Evolutionary conservation across 371 early-diverging fungal genomes (phyloP).

Genomic region (Mortierella sp.): DNA sequence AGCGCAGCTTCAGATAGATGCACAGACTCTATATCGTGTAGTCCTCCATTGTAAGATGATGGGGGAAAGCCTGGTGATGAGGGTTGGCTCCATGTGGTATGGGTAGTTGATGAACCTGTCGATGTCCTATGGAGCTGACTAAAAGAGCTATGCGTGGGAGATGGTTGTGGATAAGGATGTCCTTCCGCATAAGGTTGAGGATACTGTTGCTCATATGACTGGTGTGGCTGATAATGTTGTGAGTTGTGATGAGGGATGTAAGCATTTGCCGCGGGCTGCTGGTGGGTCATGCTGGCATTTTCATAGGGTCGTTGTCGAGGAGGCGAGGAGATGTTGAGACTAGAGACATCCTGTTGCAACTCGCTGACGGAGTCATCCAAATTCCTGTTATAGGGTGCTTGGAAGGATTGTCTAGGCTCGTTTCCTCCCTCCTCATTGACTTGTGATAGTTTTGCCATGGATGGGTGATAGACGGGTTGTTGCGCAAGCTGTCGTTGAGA

Average conservation of each 20-base stretch:
- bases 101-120: slow-evolving; percentile 39
- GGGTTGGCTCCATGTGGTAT: slow-evolving; percentile 47
- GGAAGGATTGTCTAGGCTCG: slow-evolving; percentile 40
- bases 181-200: slow-evolving; percentile 30
- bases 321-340: slow-evolving; percentile 43
- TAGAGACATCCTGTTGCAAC: slow-evolving; percentile 43
- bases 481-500: slow-evolving; percentile 32
- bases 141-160: slow-evolving; percentile 25
- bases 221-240: slow-evolving; percentile 27
- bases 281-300: slow-evolving; percentile 4
- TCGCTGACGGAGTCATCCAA: slow-evolving; percentile 17
- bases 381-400: slow-evolving; percentile 23
- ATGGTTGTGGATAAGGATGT: slow-evolving; percentile 28
- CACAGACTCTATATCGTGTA: slow-evolving; percentile 6
- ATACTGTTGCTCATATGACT: slow-evolving; percentile 31
- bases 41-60: slow-evolving; percentile 9
- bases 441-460: slow-evolving; percentile 34
- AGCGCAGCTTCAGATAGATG: slow-evolving; percentile 37
- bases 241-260: slow-evolving; percentile 2
- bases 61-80: slow-evolving; percentile 51
- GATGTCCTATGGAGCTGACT: slow-evolving; percentile 46
- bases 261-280: slow-evolving; percentile 3
- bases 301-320: slow-evolving; percentile 28
- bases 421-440: slow-evolving; percentile 29
- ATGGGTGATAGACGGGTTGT: slow-evolving; percentile 37